Base-by-base conservation (phyloP, 2,329 filamentous ascomycete species). In the Diaporthe sp. region DNA sequence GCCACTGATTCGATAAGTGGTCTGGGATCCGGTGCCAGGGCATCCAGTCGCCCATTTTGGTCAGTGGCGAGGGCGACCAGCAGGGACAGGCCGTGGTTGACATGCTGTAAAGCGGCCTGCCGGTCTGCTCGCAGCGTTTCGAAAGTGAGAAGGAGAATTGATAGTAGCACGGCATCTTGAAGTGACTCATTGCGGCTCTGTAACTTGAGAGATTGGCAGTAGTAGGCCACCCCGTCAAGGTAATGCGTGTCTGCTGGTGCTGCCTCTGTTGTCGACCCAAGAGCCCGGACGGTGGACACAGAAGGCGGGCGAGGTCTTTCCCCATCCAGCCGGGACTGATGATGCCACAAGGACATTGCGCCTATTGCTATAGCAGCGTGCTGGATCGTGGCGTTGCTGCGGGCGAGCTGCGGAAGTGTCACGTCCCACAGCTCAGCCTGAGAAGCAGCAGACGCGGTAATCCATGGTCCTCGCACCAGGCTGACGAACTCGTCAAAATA, bases 161-260 rank as follows among this genome's bases (percentile, higher is more conserved):
- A 66, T 17, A 84, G 73, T 4, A 82, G 42, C 1, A 81, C 81
- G 38, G 75, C 61, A 0, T 77, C 76, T 7, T 80, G 60, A 28
- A 66, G 19, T 33, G 60, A 66, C 60, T 4, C 40, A 19, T 40
- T 66, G 10, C 40, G 74, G 19, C 77, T 80, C n/a, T 81, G 78
- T 12, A 82, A 66, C 58, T 79, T 83, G 9, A 85, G 74, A 0
- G 83, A 80, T 4, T 78, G 76, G 28, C 83, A 82, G 67, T 85
- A 84, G 69, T 84, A 81, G 3, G 78, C 77, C 6, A 85, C 75
- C 0, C 83, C 84, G 1, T 80, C 77, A 40, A 80, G 77, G 76
- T 85, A 84, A 71, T 82, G 80, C 33, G 67, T 17, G 60, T 77
- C 77, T 47, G 60, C 60, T 47, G 25, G 19, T 10, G 40, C 19